Evolutionary conservation across 2,329 filamentous ascomycete genomes (phyloP).

Genomic region (Aspergillus quadrilineatus): DNA sequence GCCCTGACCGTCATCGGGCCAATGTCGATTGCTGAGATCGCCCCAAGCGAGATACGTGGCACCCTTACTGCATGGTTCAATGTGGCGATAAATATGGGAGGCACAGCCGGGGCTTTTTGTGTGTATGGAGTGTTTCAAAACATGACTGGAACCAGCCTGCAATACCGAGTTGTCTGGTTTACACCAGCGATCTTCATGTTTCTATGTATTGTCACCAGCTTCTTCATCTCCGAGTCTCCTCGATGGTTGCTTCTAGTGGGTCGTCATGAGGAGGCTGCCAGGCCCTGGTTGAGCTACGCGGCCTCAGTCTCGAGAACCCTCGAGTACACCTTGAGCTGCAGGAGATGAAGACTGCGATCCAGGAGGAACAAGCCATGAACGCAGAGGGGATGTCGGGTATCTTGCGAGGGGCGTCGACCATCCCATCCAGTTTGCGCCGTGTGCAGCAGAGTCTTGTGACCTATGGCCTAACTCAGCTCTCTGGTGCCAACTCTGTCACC

Average conservation of each 20-base stretch:
- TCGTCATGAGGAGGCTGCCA: not conserved
- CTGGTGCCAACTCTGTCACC: constrained; percentile 43
- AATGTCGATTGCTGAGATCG: constrained; percentile 83
- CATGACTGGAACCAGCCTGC: not conserved
- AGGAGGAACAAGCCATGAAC: not conserved
- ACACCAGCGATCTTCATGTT: not conserved
- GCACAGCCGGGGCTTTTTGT: not conserved
- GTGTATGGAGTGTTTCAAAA: not conserved
- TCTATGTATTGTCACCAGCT: not conserved
- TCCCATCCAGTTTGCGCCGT: constrained; percentile 40
- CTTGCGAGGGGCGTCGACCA: constrained; percentile 38
- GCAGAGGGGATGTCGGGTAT: constrained; percentile 7
- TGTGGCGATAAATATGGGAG: not conserved
- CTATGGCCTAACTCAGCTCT: constrained; percentile 44
- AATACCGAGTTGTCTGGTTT: constrained; percentile 1
- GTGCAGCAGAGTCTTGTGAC: constrained; percentile 38
- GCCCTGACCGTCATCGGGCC: constrained; percentile 78
- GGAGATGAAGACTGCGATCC: not conserved
- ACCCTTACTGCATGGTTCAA: constrained; percentile 41
- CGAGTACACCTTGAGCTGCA: not conserved
- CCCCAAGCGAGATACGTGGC: constrained; percentile 69
- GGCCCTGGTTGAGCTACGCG: not conserved
- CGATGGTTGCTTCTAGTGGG: not conserved
- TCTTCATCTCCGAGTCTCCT: not conserved
- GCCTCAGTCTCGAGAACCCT: not conserved